A percentile compares a stretch with the other conserved stretches of the same genome.
phyloP scores from a whole-genome alignment of 345 rosid species.

The Eucalyptus paniculata region DNA sequence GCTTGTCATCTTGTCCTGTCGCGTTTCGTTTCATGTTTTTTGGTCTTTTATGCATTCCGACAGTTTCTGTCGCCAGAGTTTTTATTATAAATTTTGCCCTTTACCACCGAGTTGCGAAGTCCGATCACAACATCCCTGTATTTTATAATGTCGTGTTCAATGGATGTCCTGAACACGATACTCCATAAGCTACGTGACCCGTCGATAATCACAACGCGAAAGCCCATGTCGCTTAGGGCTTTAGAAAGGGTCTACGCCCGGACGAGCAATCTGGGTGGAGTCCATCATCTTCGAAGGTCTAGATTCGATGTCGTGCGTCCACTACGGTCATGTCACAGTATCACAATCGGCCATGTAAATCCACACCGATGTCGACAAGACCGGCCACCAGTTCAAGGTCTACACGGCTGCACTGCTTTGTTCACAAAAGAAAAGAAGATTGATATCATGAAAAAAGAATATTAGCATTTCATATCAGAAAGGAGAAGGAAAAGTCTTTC shows the following conservation, averaged over 20 bases:
- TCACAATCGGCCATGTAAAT: not conserved
- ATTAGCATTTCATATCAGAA: not conserved
- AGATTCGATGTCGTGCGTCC: not conserved
- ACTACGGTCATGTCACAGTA: not conserved
- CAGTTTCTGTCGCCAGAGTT: not conserved
- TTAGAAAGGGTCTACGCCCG: not conserved
- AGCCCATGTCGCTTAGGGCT: not conserved
- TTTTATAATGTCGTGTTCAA: not conserved
- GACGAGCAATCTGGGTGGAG: not conserved
- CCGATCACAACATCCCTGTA: not conserved
- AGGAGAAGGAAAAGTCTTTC: not conserved
- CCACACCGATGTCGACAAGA: not conserved
- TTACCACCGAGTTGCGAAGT: not conserved
- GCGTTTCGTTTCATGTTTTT: not conserved
- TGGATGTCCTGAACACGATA: not conserved
- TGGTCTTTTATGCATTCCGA: not conserved
- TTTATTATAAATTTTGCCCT: not conserved
- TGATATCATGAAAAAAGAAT: not conserved
- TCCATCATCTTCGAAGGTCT: not conserved
- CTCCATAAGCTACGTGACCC: too few relatives aligned
- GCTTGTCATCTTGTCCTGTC: not conserved
- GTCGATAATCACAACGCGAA: not conserved
- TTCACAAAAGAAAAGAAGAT: not conserved
- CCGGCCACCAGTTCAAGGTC: not conserved
- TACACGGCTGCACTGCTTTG: not conserved